A percentile compares a stretch with the other conserved stretches of the same genome.
phyloP scores from a whole-genome alignment of 1,139 yeast genomes.

The Blastobotrys malaysiensis region DNA sequence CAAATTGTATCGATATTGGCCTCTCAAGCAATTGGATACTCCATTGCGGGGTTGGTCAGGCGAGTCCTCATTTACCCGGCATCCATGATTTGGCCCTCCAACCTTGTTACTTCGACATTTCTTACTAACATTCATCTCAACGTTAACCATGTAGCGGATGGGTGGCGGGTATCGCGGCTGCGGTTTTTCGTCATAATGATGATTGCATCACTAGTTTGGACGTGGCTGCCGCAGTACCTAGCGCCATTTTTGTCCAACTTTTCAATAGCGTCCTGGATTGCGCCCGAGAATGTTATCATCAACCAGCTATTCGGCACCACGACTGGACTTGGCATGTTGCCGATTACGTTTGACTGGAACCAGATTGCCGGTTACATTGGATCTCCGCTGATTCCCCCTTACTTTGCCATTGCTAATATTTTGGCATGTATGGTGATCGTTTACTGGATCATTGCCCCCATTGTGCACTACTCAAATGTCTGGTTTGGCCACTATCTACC shows the following conservation, averaged over 20 bases:
- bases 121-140: slow-evolving; percentile 58
- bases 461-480: slow-evolving; percentile 46
- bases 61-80: slow-evolving; percentile 57
- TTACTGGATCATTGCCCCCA: slow-evolving; percentile 43
- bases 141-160: slow-evolving; percentile 52
- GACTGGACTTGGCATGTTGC: slow-evolving; percentile 59
- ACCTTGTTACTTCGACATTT: slow-evolving; percentile 41
- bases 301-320: slow-evolving; percentile 58
- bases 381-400: slow-evolving; percentile 66
- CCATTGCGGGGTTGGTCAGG: slow-evolving; percentile 56
- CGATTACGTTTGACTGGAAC: slow-evolving; percentile 56
- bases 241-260: slow-evolving; percentile 48
- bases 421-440: slow-evolving; percentile 42
- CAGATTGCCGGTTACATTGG: slow-evolving; percentile 53
- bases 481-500: slow-evolving; percentile 52
- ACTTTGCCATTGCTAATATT: slow-evolving; percentile 49
- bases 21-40: slow-evolving; percentile 60
- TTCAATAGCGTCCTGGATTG: slow-evolving; percentile 52
- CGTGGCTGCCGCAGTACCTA: slow-evolving; percentile 53
- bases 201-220: slow-evolving; percentile 42
- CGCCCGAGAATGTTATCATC: slow-evolving; percentile 48
- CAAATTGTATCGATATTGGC: slow-evolving; percentile 47
- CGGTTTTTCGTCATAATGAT: slow-evolving; percentile 42
- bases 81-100: slow-evolving; percentile 62
- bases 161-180: slow-evolving; percentile 51